Conservation (phyloP, 768 basidiomycete genomes). For the Collybia mongolica region DNA sequence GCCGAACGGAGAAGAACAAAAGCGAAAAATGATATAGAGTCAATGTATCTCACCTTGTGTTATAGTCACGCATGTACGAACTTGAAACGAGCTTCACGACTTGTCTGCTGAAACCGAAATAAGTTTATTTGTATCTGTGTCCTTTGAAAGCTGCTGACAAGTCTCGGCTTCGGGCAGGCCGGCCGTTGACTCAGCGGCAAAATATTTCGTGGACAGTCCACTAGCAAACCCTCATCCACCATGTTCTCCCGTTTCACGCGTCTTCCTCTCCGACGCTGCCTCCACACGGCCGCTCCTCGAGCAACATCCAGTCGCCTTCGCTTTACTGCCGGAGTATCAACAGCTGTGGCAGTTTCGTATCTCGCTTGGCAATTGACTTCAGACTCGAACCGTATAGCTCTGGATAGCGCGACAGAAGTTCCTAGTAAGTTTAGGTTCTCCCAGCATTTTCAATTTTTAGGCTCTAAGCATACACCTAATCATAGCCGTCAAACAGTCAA, state of each 20-base stretch:
- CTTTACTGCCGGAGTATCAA: conserved; percentile 43
- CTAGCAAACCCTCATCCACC: conserved; percentile 1
- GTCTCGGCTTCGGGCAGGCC: neutral
- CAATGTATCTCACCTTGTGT: too few species aligned
- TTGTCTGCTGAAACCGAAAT: too few species aligned
- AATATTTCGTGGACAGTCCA: conserved; percentile 8
- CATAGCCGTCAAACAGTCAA: conserved; percentile 12
- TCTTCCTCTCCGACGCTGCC: conserved; percentile 48
- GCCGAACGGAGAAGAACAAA: too few species aligned
- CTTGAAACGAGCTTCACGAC: too few species aligned
- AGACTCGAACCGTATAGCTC: conserved; percentile 38
- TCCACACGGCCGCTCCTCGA: conserved; percentile 42
- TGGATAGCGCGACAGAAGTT: conserved; percentile 38
- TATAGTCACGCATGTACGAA: too few species aligned
- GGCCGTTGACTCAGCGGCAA: conserved; percentile 2
- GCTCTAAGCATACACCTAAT: neutral
- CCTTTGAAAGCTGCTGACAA: conserved; percentile 6
- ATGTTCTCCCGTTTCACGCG: conserved; percentile 60
- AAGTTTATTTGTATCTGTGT: conserved; percentile 6
- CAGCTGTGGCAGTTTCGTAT: conserved; percentile 41
- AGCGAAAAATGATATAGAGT: too few species aligned
- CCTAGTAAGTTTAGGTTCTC: conserved; percentile 19
- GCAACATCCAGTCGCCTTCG: conserved; percentile 22
- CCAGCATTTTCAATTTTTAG: too few species aligned
- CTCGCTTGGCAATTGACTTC: conserved; percentile 47